Percentiles rank a stretch among this genome's conserved stretches.
Conservation (phyloP, 306 rosid genomes). For the Sesbania bispinosa region DNA sequence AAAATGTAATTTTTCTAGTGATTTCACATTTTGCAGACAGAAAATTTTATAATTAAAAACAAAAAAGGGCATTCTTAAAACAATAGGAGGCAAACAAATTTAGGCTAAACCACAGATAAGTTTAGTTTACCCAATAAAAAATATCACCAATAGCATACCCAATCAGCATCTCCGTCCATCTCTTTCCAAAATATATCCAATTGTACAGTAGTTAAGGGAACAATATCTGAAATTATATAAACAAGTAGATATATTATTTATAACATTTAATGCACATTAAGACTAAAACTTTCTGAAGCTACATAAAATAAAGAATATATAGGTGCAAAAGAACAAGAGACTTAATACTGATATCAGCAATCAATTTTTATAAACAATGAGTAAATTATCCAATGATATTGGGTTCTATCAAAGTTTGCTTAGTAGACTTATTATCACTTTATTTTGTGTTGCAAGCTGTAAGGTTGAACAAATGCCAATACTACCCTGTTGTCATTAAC, state of each 20-base stretch:
- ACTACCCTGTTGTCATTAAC: neutral
- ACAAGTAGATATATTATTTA: slow-evolving; percentile 26
- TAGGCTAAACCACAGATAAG: slow-evolving; percentile 37
- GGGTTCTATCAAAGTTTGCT: slow-evolving; percentile 1
- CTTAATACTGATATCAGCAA: neutral
- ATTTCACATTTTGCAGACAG: neutral
- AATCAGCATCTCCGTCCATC: slow-evolving; percentile 85
- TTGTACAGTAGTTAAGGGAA: slow-evolving; percentile 67
- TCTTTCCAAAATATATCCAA: slow-evolving; percentile 95
- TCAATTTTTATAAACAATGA: slow-evolving; percentile 7
- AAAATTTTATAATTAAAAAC: slow-evolving; percentile 6
- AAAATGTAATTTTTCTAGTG: neutral
- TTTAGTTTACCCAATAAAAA: slow-evolving; percentile 43
- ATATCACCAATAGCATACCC: slow-evolving; percentile 70
- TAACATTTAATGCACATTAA: neutral
- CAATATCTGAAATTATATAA: slow-evolving; percentile 58
- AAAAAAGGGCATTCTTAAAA: slow-evolving; percentile 2
- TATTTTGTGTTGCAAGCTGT: neutral
- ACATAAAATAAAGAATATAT: neutral
- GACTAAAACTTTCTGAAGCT: neutral
- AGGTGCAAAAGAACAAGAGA: neutral
- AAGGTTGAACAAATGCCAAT: neutral
- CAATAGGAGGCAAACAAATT: slow-evolving; percentile 20
- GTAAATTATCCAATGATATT: neutral
- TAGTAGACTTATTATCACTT: neutral